phyloP scores from a whole-genome alignment of 495 filamentous ascomycete species.

The Pyrenula massariospora region DNA sequence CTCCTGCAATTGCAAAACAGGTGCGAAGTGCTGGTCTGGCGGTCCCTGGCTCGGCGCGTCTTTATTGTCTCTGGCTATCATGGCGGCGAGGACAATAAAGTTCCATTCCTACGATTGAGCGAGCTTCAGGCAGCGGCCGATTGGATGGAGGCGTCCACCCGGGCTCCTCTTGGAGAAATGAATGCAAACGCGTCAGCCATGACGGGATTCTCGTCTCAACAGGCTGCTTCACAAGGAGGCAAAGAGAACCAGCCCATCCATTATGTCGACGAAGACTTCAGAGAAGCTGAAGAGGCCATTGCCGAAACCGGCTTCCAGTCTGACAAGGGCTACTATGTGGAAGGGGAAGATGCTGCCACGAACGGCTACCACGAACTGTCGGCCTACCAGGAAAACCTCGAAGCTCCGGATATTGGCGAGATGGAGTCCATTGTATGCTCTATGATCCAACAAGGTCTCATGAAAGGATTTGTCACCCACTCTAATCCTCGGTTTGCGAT shows the following conservation, averaged over 20 bases:
- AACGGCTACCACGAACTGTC: neutral
- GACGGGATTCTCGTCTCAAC: neutral
- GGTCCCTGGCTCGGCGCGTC: constrained; percentile 64
- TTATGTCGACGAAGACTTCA: neutral
- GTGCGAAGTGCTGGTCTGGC: constrained; percentile 74
- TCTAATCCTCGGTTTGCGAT: constrained; percentile 66
- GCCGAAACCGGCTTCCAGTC: neutral
- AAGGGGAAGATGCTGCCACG: neutral
- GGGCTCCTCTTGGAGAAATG: neutral
- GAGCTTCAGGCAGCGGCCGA: constrained; percentile 25
- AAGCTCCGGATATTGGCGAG: constrained; percentile 30
- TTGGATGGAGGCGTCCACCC: constrained; percentile 20
- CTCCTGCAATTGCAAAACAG: constrained; percentile 59
- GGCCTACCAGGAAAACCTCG: neutral
- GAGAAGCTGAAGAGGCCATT: neutral
- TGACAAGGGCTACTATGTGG: neutral
- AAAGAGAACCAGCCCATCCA: neutral
- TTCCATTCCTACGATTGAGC: constrained; percentile 29
- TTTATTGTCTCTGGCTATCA: constrained; percentile 52
- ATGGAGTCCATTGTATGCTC: constrained; percentile 71
- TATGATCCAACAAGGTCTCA: constrained; percentile 68
- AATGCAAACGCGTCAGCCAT: neutral
- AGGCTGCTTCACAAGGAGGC: neutral
- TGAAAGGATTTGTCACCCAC: constrained; percentile 79
- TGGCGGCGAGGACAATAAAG: constrained; percentile 35